Evolutionary conservation across 805 yeast genomes (phyloP).

Genomic region (Maudiozyma saulgeensis): DNA sequence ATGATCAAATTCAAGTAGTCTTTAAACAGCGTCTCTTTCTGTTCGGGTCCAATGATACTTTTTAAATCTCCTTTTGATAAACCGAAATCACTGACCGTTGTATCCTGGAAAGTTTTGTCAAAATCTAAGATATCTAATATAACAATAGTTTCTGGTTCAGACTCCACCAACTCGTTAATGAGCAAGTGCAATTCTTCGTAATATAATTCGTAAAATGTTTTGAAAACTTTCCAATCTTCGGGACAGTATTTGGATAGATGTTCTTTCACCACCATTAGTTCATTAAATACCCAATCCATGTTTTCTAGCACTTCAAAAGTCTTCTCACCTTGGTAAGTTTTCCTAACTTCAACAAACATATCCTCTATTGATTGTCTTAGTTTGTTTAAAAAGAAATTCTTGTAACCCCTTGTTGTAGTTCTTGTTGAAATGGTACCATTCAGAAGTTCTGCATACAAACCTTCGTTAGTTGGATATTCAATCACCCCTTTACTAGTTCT

Average conservation of each 20-base stretch:
- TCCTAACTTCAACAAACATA: conserved; percentile 52
- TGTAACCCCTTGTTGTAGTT: conserved; percentile 47
- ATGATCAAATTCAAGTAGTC: conserved; percentile 71
- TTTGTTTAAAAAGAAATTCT: conserved; percentile 47
- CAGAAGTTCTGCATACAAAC: conserved; percentile 31
- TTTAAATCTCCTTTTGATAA: conserved; percentile 37
- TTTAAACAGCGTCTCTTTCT: conserved; percentile 60
- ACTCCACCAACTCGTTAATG: conserved; percentile 50
- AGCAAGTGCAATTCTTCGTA: conserved; percentile 56
- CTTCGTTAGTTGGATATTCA: conserved; percentile 26
- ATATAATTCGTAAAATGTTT: conserved; percentile 53
- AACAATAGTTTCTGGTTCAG: conserved; percentile 72
- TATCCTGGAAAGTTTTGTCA: conserved; percentile 56
- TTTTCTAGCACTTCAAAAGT: conserved; percentile 56
- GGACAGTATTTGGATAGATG: conserved; percentile 59
- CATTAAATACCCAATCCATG: conserved; percentile 77
- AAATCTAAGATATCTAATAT: conserved; percentile 67
- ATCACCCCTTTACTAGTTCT: conserved; percentile 2
- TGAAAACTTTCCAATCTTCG: conserved; percentile 59
- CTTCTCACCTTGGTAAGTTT: conserved; percentile 38
- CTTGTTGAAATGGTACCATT: conserved; percentile 36
- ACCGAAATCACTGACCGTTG: conserved; percentile 42
- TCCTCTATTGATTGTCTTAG: conserved; percentile 52
- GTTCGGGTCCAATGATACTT: conserved; percentile 59
- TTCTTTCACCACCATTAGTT: conserved; percentile 54